Percentiles rank a stretch among this genome's conserved stretches.
These are phyloP conservation scores for Sugiyamaella neomexicana DNA, from an alignment of 1,139 yeast genomes.

Conservation along the genomic window DNA sequence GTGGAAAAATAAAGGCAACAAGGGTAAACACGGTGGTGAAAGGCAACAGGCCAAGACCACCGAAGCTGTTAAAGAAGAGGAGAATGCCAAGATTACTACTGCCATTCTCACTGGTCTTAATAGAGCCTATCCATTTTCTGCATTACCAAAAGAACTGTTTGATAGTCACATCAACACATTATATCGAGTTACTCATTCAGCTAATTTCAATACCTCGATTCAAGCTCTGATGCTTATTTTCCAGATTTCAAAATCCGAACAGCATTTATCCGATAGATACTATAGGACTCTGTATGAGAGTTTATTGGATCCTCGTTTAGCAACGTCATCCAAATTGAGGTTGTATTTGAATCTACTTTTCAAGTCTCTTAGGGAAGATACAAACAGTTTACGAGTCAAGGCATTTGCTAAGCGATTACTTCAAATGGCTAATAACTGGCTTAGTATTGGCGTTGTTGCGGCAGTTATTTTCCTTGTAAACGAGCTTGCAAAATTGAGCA, in stretches of 20 bases:
- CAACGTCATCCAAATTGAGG: constrained; percentile 74
- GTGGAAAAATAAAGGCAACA: constrained; percentile 46
- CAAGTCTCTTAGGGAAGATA: constrained; percentile 77
- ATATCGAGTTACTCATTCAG: constrained; percentile 87
- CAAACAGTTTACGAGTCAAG: constrained; percentile 61
- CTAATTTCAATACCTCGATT: constrained; percentile 90
- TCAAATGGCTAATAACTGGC: constrained; percentile 83
- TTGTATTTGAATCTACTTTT: constrained; percentile 82
- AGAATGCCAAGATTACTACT: constrained; percentile 78
- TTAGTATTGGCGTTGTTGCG: constrained; percentile 83
- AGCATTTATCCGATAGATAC: constrained; percentile 60
- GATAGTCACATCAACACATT: constrained; percentile 78
- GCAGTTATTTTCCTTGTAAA: constrained; percentile 80
- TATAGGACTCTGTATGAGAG: constrained; percentile 90
- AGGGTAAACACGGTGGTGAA: constrained; percentile 72
- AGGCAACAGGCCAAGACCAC: constrained; percentile 65
- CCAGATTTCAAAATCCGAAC: constrained; percentile 54
- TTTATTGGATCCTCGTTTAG: constrained; percentile 78
- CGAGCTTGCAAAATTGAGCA: constrained; percentile 59
- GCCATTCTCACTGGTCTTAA: constrained; percentile 93
- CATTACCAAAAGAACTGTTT: constrained; percentile 69
- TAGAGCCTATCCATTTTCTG: constrained; percentile 93
- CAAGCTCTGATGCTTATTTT: constrained; percentile 86
- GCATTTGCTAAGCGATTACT: constrained; percentile 91
- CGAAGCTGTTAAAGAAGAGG: constrained; percentile 75